Base-by-base conservation (phyloP, 805 yeast genomes). In the Sugiyamaella floridensis region DNA sequence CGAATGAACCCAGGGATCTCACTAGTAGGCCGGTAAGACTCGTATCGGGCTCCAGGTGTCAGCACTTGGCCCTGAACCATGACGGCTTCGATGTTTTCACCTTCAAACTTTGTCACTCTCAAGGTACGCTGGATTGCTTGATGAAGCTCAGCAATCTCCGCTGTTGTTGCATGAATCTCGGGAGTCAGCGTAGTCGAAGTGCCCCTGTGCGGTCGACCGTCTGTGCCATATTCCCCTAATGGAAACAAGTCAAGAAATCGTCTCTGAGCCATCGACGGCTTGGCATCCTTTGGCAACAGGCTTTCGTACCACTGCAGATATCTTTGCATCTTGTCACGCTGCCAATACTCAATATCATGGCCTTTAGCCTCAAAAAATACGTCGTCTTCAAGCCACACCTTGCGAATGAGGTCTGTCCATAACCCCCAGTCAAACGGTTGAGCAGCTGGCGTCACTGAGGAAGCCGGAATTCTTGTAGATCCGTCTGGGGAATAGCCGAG, bases 281-380 rank as follows among this genome's bases (percentile, higher is more conserved):
- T 32, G 8, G 37, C n/a, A 14, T 32, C 32, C 18, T 41, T 50
- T 10, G 52, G 42, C 18, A 55, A 22, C 18, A 29, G 64, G 9
- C 71, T 71, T 48, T 72, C 67, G 49, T 78, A 72, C 81, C 85
- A 79, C 19, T 74, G 68, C 26, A 82, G 63, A 63, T 81, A 85
- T 26, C 70, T 64, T 3, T 71, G 71, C 2, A 75, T 70, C 51
- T 76, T 70, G 1, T 61, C 60, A n/a, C 75, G 74, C 43, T 72
- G 67, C 84, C 88, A 80, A 12, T 66, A 63, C 10, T 73, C 48
- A 2, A 82, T 60, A 14, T 74, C 74, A 5, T 64, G 51, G 9
- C 69, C 68, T 1, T 64, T 60, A 0, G 70, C 63, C 1, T 61
- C 64, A 1, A 62, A 53, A 7, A 53, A 43, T 28, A 55, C 52